Evolutionary conservation across 208 protist species (phyloP), one percentile per base, ranked within the genome.

Genomic region (Vickermania spadyakhi): DNA sequence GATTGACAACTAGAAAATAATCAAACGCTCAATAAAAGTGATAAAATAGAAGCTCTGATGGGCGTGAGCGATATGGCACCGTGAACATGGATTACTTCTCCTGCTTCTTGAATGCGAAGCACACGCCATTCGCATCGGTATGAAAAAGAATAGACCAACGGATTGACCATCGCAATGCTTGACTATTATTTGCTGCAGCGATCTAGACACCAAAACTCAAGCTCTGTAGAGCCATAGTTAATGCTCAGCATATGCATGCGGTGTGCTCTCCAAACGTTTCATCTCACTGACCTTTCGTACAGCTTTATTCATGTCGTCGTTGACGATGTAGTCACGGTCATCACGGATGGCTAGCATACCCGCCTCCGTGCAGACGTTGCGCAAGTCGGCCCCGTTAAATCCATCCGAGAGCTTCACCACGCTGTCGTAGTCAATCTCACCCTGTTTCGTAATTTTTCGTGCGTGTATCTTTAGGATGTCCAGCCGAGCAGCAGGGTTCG

Each of bases 251-350:
- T 96, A 96, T 57, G 81, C 70, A 49, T 96, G 91, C 31, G 83
- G 78, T 28, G 73, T 76, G 5, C 88, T 85, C 72, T 99, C 98
- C 25, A 99, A 80, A 66, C 98, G 98, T 85, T 99, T 99, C 64
- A 87, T 88, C 27, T 99, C 97, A 11, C 75, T 79, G 23, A 99
- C 91, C 81, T 99, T 99, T 45, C 98, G 86, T 14, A 96, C 96
- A 28, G 97, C 98, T 76, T 99, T 99, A 82, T 99, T 99, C 70
- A 99, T 99, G 73, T 99, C 98, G 56, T 99, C 96, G 66, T 98
- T 90, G 57, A 97, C 96, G 14, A 97, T 84, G 73, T 98, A 98
- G 72, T 99, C 98, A 52, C 98, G 85, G 28, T 97, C 94, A 0
- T 75, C 97, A 49, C 98, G 88, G 53, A 99, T 95, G 30, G 98